Evolutionary conservation across 179 eudicot species (phyloP), one percentile per base, ranked within the genome.

Genomic region (Spinacia oleracea): DNA sequence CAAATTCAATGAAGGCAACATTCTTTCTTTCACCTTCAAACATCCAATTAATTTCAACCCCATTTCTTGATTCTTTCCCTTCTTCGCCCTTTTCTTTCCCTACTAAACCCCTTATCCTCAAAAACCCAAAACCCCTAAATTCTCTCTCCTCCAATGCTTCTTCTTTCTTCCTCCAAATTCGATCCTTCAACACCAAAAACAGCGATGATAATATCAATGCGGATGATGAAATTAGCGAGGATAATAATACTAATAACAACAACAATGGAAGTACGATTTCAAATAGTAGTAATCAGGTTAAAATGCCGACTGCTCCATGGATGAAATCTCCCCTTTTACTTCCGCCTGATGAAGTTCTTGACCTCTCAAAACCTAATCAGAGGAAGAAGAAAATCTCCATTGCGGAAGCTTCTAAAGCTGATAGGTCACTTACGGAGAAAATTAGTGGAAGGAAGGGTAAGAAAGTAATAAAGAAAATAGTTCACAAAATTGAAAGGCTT

Each of bases 221-320:
- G 14, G 38, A 67, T 63, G 77, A 68, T 66, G 66, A 34, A 6
- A 70, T 29, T 20, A 25, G 70, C 25, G 73, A 70, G 31, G 60
- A 76, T 43, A 23, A 55, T 45, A 45, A 40, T 15, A 11, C 68
- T 59, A 74, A 31, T 25, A 31, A 67, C 5, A 66, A 42, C 35
- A 21, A 29, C 40, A 69, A 40, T 25, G 82, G 76, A 73, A 72
- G 35, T 73, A 42, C 42, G 27, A 50, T 11, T 40, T 53, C 81
- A 14, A 73, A 43, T 9, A 74, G 45, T 9, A 76, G 63, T 76
- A 53, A 72, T 53, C 77, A 69, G 55, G 79, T 89, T 11, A 89
- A 86, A 81, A 88, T 89, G 86, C 95, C 97, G 12, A 89, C 97
- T 34, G 91, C 98, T 60, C 98, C 98, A 80, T 94, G 98, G 98